Evolutionary conservation across 2,329 filamentous ascomycete genomes (phyloP), one percentile per base, ranked within the genome.

Genomic region (Cladophialophora psammophila): DNA sequence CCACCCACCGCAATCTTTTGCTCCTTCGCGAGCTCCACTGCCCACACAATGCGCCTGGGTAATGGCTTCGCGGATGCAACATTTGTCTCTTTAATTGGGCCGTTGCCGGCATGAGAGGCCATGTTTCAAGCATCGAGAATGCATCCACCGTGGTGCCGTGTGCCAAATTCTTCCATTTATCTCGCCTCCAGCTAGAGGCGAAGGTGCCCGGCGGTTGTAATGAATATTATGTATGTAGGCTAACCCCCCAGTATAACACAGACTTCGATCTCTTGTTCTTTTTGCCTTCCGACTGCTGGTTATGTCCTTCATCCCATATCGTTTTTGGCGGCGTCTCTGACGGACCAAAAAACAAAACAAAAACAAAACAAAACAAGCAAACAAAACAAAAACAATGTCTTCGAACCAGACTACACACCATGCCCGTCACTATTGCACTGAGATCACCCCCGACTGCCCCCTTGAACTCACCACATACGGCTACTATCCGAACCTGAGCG

Each of bases 281-380:
- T 60, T 83, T 83, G 8, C 85, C 82, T 13, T 84, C 88, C 70
- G 87, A 90, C 80, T 89, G 32, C 84, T 86, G 73, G 88, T 70
- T 77, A 88, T 5, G 75, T 78, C 0, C 81, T 81, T 0, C 74
- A 18, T 45, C 7, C 7, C 20, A 12, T 45, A 8, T 20, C 18
- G 5, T 45, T 45, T 20, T 9, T 26, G 45, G 45, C 12, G 45
- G 8, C 8, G 18, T 10, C 9, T 18, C 6, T 20, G 15, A 9
- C 40, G 15, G 7, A 26, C 26, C 26, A 26, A 26, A 2, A 26
- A 26, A 26, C 2, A 26, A 26, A 26, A 3, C 2, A 26, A 26
- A 60, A 50, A 67, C 38, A 26, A 26, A 26, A 26, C 26, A 26
- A 26, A 26, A 26, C 26, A 26, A 26, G 3, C 2, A 2, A 26